Evolutionary conservation across 1,284 basidiomycete genomes (phyloP).

Genomic region (Singerocomus inundabilis): DNA sequence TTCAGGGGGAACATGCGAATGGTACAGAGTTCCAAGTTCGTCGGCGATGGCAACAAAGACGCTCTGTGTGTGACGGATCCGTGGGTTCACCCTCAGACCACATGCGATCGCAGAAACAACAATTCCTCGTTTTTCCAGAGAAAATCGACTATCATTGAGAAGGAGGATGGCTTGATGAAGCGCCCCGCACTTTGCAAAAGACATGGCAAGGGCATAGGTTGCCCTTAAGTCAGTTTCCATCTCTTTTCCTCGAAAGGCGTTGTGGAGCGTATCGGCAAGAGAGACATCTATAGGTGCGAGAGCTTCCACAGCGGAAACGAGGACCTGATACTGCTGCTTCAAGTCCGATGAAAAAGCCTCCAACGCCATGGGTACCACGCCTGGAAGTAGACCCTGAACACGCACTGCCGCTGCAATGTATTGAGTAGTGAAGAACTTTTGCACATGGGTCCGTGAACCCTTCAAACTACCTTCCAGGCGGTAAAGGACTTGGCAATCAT

Average conservation of each 20-base stretch:
- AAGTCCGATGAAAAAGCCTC: slow-evolving; percentile 11
- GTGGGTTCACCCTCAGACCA: slow-evolving; percentile 18
- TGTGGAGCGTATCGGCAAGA: slow-evolving; percentile 25
- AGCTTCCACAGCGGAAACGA: slow-evolving; percentile 14
- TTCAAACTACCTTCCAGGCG: slow-evolving; percentile 5
- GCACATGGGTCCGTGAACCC: slow-evolving; percentile 2
- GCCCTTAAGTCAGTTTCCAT: neutral
- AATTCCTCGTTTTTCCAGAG: slow-evolving; percentile 17
- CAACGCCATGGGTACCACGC: slow-evolving; percentile 15
- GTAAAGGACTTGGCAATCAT: slow-evolving; percentile 27
- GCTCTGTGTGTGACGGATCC: slow-evolving; percentile 4
- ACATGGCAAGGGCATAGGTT: slow-evolving; percentile 16
- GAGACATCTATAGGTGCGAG: slow-evolving; percentile 19
- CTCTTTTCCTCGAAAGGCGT: neutral
- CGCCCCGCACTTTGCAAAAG: slow-evolving; percentile 19
- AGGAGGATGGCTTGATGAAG: slow-evolving; percentile 16
- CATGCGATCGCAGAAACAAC: slow-evolving; percentile 26
- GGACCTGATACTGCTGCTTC: slow-evolving; percentile 13
- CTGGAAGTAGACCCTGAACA: slow-evolving; percentile 12
- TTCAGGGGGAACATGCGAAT: slow-evolving; percentile 20
- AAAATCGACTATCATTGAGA: slow-evolving; percentile 13
- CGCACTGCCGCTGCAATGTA: slow-evolving; percentile 27
- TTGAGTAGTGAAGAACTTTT: slow-evolving; percentile 18
- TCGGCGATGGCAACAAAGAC: slow-evolving; percentile 16
- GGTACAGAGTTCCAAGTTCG: slow-evolving; percentile 24